Conservation (phyloP, 1,139 yeast species). For the Yamadazyma jaroonii region DNA sequence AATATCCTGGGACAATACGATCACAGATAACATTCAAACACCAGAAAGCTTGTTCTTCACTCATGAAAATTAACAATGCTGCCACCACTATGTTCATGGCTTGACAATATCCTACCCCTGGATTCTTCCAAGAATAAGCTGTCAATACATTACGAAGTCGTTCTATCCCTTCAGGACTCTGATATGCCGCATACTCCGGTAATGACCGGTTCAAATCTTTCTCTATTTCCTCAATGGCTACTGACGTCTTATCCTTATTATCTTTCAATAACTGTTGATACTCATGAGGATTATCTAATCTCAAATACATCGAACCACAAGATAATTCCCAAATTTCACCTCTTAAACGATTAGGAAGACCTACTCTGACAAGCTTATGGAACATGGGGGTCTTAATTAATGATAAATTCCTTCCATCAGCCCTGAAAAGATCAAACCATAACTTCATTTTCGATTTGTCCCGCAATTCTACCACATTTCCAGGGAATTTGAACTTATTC, state of each 20-base stretch:
- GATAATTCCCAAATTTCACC: conserved; percentile 97
- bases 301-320: conserved; percentile 77
- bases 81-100: conserved; percentile 99
- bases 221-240: conserved; percentile 94
- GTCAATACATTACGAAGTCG: conserved; percentile 83
- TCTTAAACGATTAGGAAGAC: conserved; percentile 85
- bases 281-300: conserved; percentile 61
- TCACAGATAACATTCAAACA: conserved; percentile 81
- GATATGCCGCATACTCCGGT: conserved; percentile 96
- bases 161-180: conserved; percentile 77
- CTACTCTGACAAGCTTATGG: conserved; percentile 80
- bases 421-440: conserved; percentile 88
- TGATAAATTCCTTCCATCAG: conserved; percentile 82
- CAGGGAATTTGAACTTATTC: conserved; percentile 79
- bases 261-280: conserved; percentile 58
- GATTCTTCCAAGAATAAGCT: conserved; percentile 96
- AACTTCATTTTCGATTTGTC: conserved; percentile 86
- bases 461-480: conserved; percentile 71
- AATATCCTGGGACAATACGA: conserved; percentile 87
- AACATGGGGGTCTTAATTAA: conserved; percentile 73
- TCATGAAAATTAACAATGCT: conserved; percentile 86
- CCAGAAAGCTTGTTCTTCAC: conserved; percentile 99
- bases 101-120: conserved; percentile 97
- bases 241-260: conserved; percentile 61
- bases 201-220: conserved; percentile 91